Evolutionary conservation across 2,329 filamentous ascomycete genomes (phyloP), one percentile per base, ranked within the genome.

Genomic region (Diaporthe vaccinii): DNA sequence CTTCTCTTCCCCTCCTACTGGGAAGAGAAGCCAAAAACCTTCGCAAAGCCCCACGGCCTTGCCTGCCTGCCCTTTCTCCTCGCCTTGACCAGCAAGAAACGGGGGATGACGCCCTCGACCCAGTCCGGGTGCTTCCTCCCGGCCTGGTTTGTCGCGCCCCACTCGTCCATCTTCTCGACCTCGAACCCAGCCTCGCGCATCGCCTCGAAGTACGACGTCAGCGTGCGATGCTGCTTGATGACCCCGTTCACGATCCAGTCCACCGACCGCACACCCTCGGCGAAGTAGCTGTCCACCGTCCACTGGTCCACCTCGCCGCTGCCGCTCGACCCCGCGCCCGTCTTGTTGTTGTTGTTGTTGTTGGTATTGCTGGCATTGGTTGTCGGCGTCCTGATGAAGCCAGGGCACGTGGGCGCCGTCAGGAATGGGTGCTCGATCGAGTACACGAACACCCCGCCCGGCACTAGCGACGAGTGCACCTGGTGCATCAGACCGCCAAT

Each of bases 371-470:
- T 34, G 7, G 7, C 7, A 34, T 39, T 57, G 44, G 44, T 4
- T 15, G 44, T 44, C 46, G 53, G 59, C 34, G 70, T 72, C 58
- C 53, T 70, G 62, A 82, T 77, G 28, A 84, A 82, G 12, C 77
- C 77, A 12, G 81, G 81, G 34, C 79, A 81, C 9, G 78, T 80
- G 57, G 86, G 86, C 8, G 85, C 84, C n/a, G 86, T 87, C 75
- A 82, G 84, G 67, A 88, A 83, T 0, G 87, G 86, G 75, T 89
- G 87, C 78, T 88, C 87, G 55, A 87, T 82, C 0, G 86, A 86
- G 77, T 87, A 88, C 12, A 87, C 84, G 34, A 87, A 79, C 9
- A 77, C 76, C 4, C 84, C 84, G 8, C 82, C 82, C 4, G 83
- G 81, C 61, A 80, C 80, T 39, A 87, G 79, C 36, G 80, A 78